Conservation (phyloP, 2,329 filamentous ascomycete genomes). For the Sarocladium kiliense region DNA sequence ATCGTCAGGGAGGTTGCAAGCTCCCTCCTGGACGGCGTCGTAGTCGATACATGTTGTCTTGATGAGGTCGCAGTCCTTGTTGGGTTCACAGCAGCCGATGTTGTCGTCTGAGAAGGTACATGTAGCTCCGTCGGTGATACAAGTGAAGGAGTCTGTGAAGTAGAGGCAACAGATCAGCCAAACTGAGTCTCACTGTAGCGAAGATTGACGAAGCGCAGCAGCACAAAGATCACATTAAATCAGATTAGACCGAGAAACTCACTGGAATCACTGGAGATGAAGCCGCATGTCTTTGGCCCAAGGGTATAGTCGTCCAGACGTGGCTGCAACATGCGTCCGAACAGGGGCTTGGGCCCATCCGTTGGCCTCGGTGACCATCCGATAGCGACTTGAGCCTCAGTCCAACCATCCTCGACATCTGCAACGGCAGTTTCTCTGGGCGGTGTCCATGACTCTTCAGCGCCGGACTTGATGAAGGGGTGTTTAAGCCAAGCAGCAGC, state of each 20-base stretch:
- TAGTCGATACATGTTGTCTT: conserved; percentile 29
- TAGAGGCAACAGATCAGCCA: conserved; percentile 1
- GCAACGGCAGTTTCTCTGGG: conserved; percentile 20
- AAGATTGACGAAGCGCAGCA: too few species aligned
- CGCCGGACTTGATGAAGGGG: conserved; percentile 15
- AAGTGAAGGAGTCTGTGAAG: conserved; percentile 22
- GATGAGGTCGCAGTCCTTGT: conserved; percentile 21
- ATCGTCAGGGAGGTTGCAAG: conserved; percentile 21
- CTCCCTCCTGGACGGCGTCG: conserved; percentile 16
- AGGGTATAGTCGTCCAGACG: conserved; percentile 24
- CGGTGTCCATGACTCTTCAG: conserved; percentile 23
- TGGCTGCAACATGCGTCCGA: conserved; percentile 23
- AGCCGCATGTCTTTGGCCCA: conserved; percentile 25
- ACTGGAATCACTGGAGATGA: conserved; percentile 21
- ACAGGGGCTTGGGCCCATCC: conserved; percentile 19
- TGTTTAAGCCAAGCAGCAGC: conserved; percentile 19
- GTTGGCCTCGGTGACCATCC: conserved; percentile 28
- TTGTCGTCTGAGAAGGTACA: conserved; percentile 20
- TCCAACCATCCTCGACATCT: conserved; percentile 14
- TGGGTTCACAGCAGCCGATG: conserved; percentile 27
- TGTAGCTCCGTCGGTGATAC: conserved; percentile 19
- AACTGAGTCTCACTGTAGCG: neutral
- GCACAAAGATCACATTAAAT: too few species aligned
- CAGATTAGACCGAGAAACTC: conserved; percentile 16
- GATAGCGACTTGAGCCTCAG: conserved; percentile 17